A percentile compares a stretch with the other conserved stretches of the same genome.
phyloP scores from a whole-genome alignment of 129 eudicot species.

The Artemisia annua region DNA sequence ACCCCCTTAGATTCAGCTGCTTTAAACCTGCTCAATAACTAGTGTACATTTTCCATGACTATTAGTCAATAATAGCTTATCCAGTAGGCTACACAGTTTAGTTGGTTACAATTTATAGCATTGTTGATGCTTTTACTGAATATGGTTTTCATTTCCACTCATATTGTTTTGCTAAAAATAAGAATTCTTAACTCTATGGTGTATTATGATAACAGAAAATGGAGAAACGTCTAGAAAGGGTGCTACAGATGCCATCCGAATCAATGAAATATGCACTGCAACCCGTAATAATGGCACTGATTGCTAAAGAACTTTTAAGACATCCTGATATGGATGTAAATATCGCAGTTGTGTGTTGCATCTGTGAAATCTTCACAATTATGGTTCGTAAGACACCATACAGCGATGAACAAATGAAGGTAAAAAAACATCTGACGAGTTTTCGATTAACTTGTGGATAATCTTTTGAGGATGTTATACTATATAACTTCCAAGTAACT shows the following conservation, averaged over 20 bases:
- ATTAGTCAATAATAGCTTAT: no score
- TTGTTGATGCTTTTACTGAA: no score
- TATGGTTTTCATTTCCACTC: no score
- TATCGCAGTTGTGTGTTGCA: constrained; percentile 34
- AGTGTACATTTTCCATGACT: no score
- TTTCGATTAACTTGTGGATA: background rate
- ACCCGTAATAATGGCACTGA: background rate
- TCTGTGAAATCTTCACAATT: constrained; percentile 40
- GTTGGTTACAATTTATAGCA: no score
- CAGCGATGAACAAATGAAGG: constrained; percentile 37
- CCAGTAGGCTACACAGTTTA: no score
- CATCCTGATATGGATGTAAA: constrained; percentile 32
- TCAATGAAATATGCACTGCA: constrained; percentile 1
- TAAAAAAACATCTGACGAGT: constrained; percentile 1
- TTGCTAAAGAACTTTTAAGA: constrained; percentile 18
- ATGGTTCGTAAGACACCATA: constrained; percentile 35
- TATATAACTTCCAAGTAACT: background rate
- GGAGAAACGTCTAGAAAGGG: background rate
- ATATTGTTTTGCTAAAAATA: no score
- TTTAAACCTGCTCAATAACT: no score
- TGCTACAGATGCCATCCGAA: background rate
- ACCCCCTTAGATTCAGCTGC: no score
- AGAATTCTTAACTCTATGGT: background rate
- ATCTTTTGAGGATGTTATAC: background rate
- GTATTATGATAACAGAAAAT: background rate